phyloP scores from a whole-genome alignment of 2,329 filamentous ascomycete species.

The Fusarium subglutinans region DNA sequence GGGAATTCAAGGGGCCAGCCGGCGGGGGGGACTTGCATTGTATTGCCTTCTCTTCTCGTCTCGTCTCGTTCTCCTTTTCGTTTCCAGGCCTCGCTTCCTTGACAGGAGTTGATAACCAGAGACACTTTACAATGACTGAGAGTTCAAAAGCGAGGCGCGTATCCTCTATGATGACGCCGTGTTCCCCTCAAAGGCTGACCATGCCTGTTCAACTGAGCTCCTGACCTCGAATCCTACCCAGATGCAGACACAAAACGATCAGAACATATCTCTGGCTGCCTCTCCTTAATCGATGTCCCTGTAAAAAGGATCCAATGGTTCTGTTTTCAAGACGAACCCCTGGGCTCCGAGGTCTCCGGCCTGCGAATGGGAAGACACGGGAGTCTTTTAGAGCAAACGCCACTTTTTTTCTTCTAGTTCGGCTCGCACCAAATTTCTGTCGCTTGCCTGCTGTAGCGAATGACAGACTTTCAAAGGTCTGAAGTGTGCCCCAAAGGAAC shows the following conservation, averaged over 20 bases:
- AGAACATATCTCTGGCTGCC: slow-evolving; percentile 15
- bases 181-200: neutral
- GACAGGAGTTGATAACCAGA: slow-evolving; percentile 1
- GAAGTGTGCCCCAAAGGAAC: neutral
- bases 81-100: slow-evolving; percentile 13
- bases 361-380: slow-evolving; percentile 43
- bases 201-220: neutral
- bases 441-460: neutral
- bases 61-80: slow-evolving; percentile 22
- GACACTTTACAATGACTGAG: neutral
- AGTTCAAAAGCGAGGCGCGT: neutral
- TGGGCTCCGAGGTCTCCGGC: slow-evolving; percentile 41
- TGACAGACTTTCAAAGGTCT: neutral
- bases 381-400: slow-evolving; percentile 18
- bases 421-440: slow-evolving; percentile 18
- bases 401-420: slow-evolving; percentile 18
- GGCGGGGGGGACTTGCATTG: slow-evolving; percentile 27
- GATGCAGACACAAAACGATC: neutral
- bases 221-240: neutral
- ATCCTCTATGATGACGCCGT: slow-evolving; percentile 15
- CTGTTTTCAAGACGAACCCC: slow-evolving; percentile 13
- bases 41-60: slow-evolving; percentile 18
- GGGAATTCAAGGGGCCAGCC: slow-evolving; percentile 28
- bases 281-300: slow-evolving; percentile 17
- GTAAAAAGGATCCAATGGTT: slow-evolving; percentile 11